Conservation (phyloP, 768 basidiomycete species). For the Paxillus involutus region DNA sequence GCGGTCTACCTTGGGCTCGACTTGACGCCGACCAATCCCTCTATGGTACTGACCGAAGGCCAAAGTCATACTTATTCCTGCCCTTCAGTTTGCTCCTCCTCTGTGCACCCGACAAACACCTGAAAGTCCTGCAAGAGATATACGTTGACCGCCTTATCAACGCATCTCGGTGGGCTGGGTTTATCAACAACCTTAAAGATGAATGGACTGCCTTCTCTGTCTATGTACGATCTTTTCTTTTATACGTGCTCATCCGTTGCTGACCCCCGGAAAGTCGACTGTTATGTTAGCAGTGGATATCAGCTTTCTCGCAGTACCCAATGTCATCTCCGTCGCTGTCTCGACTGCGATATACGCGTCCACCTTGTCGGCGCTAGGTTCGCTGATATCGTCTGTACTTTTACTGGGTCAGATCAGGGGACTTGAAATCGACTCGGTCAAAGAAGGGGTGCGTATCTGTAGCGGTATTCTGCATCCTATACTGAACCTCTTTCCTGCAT, state of each 20-base stretch:
- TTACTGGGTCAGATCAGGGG: slow-evolving; percentile 38
- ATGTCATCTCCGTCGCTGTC: slow-evolving; percentile 27
- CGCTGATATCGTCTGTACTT: slow-evolving; percentile 34
- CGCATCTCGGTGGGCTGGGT: slow-evolving; percentile 37
- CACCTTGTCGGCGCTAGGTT: slow-evolving; percentile 33
- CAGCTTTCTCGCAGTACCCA: slow-evolving; percentile 54
- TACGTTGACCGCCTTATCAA: slow-evolving; percentile 23
- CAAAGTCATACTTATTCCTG: not conserved
- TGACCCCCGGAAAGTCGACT: slow-evolving; percentile 36
- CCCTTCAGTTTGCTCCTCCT: slow-evolving; percentile 2
- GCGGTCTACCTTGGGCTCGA: slow-evolving; percentile 4
- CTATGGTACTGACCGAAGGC: not conserved
- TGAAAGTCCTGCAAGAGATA: not conserved
- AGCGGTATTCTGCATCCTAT: not conserved
- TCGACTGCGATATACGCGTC: slow-evolving; percentile 40
- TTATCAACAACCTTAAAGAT: slow-evolving; percentile 39
- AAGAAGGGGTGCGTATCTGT: slow-evolving; percentile 26
- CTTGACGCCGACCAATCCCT: slow-evolving; percentile 6
- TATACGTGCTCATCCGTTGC: not conserved
- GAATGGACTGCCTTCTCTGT: slow-evolving; percentile 52
- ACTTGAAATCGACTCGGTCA: slow-evolving; percentile 19
- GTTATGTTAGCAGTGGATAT: slow-evolving; percentile 55
- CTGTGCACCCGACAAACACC: slow-evolving; percentile 2
- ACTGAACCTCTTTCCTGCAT: not conserved
- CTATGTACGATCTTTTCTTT: slow-evolving; percentile 34